Percentiles rank a stretch among this genome's conserved stretches.
Evolutionary conservation across 306 rosid species (phyloP).

Genomic region (Vigna trinervia): DNA sequence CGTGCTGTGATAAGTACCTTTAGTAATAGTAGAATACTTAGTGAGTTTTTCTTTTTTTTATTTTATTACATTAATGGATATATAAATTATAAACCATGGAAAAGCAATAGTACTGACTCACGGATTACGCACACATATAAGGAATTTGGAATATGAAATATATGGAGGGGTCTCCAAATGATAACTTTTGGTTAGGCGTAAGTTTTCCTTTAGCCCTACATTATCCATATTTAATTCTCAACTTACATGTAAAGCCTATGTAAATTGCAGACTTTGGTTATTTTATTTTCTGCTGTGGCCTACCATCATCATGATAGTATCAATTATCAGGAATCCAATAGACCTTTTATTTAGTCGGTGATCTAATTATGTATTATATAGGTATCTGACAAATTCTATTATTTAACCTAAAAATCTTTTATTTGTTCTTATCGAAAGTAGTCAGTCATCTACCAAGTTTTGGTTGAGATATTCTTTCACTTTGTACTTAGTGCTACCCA

Average conservation of each 20-base stretch:
- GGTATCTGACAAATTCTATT: slow-evolving; percentile 17
- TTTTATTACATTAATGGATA: background rate
- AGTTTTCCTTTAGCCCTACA: slow-evolving; percentile 53
- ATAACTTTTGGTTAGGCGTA: slow-evolving; percentile 48
- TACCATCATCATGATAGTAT: slow-evolving; percentile 55
- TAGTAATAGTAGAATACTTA: slow-evolving; percentile 16
- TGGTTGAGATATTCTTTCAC: slow-evolving; percentile 8
- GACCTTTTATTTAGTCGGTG: slow-evolving; percentile 51
- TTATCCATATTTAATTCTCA: slow-evolving; percentile 52
- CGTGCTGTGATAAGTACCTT: background rate
- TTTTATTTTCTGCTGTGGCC: slow-evolving; percentile 48
- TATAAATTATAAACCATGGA: background rate
- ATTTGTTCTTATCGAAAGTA: slow-evolving; percentile 54
- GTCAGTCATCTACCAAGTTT: slow-evolving; percentile 41
- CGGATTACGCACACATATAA: slow-evolving; percentile 16
- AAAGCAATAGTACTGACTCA: slow-evolving; percentile 44
- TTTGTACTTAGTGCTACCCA: slow-evolving; percentile 13
- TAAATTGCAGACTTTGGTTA: slow-evolving; percentile 47
- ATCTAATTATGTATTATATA: slow-evolving; percentile 29
- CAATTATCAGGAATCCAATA: slow-evolving; percentile 41
- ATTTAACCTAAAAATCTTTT: slow-evolving; percentile 36
- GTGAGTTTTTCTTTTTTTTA: slow-evolving; percentile 35
- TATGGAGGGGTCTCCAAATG: slow-evolving; percentile 43
- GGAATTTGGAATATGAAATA: slow-evolving; percentile 11
- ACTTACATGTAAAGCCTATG: slow-evolving; percentile 43